phyloP scores from a whole-genome alignment of 2,329 filamentous ascomycete species.

The Elsinoe perseae region DNA sequence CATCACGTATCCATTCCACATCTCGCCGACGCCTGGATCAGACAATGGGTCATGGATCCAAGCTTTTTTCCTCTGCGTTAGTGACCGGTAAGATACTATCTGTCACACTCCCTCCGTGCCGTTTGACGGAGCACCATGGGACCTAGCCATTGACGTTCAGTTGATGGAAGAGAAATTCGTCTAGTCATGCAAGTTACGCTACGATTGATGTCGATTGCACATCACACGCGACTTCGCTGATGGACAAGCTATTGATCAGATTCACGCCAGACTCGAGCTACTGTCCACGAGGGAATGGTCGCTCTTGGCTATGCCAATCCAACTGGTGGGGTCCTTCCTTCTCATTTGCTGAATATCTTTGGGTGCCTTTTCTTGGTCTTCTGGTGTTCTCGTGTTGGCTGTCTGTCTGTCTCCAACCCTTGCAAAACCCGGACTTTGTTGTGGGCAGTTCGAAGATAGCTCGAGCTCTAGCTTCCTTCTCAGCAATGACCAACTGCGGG shows the following conservation, averaged over 20 bases:
- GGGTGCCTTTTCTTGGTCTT: conserved; percentile 3
- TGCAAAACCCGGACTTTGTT: background rate
- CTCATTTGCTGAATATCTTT: background rate
- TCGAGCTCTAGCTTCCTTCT: background rate
- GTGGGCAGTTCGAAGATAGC: too few species aligned
- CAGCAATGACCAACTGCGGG: background rate
- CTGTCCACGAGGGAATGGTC: background rate
- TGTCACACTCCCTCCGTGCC: background rate
- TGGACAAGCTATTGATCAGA: background rate
- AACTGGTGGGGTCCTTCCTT: conserved; percentile 1
- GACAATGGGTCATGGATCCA: conserved; percentile 9
- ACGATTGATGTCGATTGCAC: background rate
- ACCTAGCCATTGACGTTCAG: conserved; percentile 1
- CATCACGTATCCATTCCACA: background rate
- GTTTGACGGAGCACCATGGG: background rate
- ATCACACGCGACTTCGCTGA: background rate
- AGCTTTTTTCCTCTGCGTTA: background rate
- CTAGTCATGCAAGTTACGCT: background rate
- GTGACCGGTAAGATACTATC: background rate
- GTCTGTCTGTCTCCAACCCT: background rate
- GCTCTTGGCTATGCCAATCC: conserved; percentile 11
- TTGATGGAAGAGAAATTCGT: background rate
- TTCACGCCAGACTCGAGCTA: conserved; percentile 2
- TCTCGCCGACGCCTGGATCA: conserved; percentile 3
- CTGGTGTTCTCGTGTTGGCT: background rate